Evolutionary conservation across 495 filamentous ascomycete genomes (phyloP).

Genomic region (Penicillium ucsense): DNA sequence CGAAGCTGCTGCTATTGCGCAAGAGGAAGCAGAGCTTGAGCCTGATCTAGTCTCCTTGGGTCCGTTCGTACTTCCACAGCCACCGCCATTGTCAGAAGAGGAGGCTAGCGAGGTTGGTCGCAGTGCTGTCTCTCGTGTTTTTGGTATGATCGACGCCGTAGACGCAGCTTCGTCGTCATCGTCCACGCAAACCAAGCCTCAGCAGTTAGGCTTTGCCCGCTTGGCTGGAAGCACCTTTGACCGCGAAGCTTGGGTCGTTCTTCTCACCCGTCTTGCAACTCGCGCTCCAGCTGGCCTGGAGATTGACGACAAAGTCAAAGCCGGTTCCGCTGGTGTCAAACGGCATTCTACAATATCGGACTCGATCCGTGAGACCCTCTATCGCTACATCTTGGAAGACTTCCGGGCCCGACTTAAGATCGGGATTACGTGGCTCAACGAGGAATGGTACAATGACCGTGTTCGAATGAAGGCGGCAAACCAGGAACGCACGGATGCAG

Average conservation of each 20-base stretch:
- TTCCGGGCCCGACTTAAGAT: slow-evolving; percentile 79
- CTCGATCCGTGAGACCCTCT: slow-evolving; percentile 68
- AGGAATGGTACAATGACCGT: slow-evolving; percentile 96
- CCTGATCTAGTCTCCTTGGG: slow-evolving; percentile 50
- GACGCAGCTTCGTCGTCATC: slow-evolving; percentile 52
- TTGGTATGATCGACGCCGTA: slow-evolving; percentile 60
- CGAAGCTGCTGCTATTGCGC: slow-evolving; percentile 55
- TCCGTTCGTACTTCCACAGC: slow-evolving; percentile 70
- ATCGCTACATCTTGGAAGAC: slow-evolving; percentile 78
- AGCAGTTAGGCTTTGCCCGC: slow-evolving; percentile 59
- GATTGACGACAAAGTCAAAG: slow-evolving; percentile 27
- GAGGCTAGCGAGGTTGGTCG: slow-evolving; percentile 59
- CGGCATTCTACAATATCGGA: slow-evolving; percentile 42
- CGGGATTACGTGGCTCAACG: slow-evolving; percentile 83
- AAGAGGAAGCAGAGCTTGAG: slow-evolving; percentile 41
- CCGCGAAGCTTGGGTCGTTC: slow-evolving; percentile 80
- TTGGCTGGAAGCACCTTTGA: slow-evolving; percentile 80
- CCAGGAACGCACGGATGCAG: slow-evolving; percentile 25
- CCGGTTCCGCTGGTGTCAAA: slow-evolving; percentile 4
- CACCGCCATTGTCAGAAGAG: slow-evolving; percentile 58
- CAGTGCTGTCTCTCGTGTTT: slow-evolving; percentile 62
- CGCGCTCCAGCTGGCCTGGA: slow-evolving; percentile 62
- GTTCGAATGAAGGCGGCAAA: slow-evolving; percentile 43
- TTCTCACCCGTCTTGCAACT: slow-evolving; percentile 79
- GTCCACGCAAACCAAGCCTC: slow-evolving; percentile 31